Conservation (phyloP, 2,329 filamentous ascomycete species). For the Diplodia sapinea region DNA sequence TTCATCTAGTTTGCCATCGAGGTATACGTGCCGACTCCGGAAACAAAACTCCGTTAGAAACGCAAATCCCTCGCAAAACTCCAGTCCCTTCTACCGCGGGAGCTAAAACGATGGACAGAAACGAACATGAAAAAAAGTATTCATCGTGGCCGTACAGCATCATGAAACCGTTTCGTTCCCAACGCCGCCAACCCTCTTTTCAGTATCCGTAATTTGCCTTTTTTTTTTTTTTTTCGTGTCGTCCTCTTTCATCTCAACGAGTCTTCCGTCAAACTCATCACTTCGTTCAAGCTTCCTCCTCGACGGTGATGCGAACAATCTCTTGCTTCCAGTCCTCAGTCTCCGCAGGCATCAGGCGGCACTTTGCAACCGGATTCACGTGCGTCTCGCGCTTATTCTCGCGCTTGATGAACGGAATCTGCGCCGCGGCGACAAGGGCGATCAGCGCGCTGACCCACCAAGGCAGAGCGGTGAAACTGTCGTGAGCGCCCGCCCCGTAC, state of each 20-base stretch:
- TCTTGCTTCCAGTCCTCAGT: slow-evolving; percentile 32
- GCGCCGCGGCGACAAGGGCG: slow-evolving; percentile 61
- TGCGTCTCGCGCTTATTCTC: slow-evolving; percentile 52
- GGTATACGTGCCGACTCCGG: not conserved
- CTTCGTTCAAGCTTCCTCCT: slow-evolving; percentile 24
- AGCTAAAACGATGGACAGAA: not conserved
- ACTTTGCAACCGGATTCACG: slow-evolving; percentile 43
- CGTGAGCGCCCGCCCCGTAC: slow-evolving; percentile 65
- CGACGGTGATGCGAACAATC: slow-evolving; percentile 35
- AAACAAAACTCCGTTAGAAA: not conserved
- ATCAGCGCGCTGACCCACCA: slow-evolving; percentile 66
- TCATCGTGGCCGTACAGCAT: slow-evolving; percentile 1
- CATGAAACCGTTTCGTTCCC: not conserved
- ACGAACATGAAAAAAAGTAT: not conserved
- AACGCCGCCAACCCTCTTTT: not conserved
- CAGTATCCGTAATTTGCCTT: not conserved
- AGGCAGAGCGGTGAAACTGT: slow-evolving; percentile 65
- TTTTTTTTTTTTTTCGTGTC: not conserved
- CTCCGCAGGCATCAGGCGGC: slow-evolving; percentile 39
- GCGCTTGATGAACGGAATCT: slow-evolving; percentile 62
- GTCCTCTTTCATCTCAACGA: not conserved
- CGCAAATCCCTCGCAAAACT: not conserved
- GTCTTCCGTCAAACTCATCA: not conserved
- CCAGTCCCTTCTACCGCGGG: not conserved
- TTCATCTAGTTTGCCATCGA: not conserved